Evolutionary conservation across 768 basidiomycete genomes (phyloP).

Genomic region (Pleurotus tuoliensis): DNA sequence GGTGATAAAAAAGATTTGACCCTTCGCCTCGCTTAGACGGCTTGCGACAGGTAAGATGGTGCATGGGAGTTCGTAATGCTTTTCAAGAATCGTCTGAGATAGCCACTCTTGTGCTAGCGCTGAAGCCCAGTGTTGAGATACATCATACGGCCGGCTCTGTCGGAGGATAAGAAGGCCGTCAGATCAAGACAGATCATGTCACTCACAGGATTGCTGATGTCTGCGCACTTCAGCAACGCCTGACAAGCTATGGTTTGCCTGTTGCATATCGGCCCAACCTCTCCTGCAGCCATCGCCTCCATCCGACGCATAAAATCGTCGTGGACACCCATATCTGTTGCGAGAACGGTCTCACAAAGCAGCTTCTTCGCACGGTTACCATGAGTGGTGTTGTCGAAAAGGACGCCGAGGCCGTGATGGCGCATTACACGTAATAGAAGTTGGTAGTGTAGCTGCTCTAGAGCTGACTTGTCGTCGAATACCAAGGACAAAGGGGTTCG

Average conservation of each 20-base stretch:
- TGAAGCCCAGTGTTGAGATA: slow-evolving; percentile 89
- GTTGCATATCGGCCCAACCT: slow-evolving; percentile 25
- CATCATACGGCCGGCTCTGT: slow-evolving; percentile 88
- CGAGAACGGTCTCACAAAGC: slow-evolving; percentile 78
- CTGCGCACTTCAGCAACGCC: slow-evolving; percentile 93
- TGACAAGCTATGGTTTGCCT: slow-evolving; percentile 79
- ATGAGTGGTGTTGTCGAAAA: slow-evolving; percentile 54
- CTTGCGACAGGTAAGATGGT: slow-evolving; percentile 44
- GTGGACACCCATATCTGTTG: slow-evolving; percentile 95
- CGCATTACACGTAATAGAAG: slow-evolving; percentile 79
- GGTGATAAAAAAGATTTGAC: slow-evolving; percentile 87
- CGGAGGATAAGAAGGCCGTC: slow-evolving; percentile 2
- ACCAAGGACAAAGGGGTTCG: slow-evolving; percentile 83
- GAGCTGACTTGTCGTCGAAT: slow-evolving; percentile 84
- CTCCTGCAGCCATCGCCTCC: slow-evolving; percentile 39
- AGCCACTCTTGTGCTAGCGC: slow-evolving; percentile 90
- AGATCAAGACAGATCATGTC: slow-evolving; percentile 1
- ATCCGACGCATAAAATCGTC: slow-evolving; percentile 77
- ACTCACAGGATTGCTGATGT: slow-evolving; percentile 97
- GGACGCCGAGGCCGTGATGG: slow-evolving; percentile 66
- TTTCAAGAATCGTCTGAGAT: slow-evolving; percentile 84
- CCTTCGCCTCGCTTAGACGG: slow-evolving; percentile 63
- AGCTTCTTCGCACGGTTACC: slow-evolving; percentile 61
- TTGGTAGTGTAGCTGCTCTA: slow-evolving; percentile 90
- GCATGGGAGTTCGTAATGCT: slow-evolving; percentile 65